Percentiles rank a stretch among this genome's conserved stretches.
Conservation (phyloP, 768 basidiomycete genomes). For the Leucosporidium scottii region DNA sequence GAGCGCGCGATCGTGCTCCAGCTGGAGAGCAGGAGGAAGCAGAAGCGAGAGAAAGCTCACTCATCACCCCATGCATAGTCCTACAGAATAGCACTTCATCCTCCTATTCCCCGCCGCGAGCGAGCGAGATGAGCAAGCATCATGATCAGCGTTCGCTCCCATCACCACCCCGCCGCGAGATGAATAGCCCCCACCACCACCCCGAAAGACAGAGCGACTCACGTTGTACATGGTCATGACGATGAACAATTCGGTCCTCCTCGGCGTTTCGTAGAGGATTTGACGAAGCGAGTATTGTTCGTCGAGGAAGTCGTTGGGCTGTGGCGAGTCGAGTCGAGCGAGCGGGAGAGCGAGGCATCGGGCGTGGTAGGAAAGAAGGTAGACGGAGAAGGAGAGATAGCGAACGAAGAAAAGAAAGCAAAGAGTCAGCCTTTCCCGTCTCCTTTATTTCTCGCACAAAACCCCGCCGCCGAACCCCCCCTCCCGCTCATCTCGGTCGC, state of each 20-base stretch:
- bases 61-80: slow-evolving; percentile 80
- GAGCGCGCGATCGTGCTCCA: no score
- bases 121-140: no score
- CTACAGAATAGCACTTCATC: slow-evolving; percentile 72
- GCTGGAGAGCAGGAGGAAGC: no score
- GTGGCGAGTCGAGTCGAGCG: neutral
- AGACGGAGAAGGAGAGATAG: neutral
- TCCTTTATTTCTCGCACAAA: neutral
- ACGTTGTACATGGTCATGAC: slow-evolving; percentile 5
- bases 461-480: no score
- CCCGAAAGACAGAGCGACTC: neutral
- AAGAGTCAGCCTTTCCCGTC: neutral
- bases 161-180: no score
- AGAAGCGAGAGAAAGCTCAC: slow-evolving; percentile 44
- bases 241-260: slow-evolving; percentile 66
- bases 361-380: no score
- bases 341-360: no score
- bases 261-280: slow-evolving; percentile 79
- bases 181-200: no score
- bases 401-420: no score
- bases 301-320: slow-evolving; percentile 77
- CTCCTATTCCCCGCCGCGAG: slow-evolving; percentile 46
- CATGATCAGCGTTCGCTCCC: neutral
- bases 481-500: no score
- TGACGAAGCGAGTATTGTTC: slow-evolving; percentile 81